phyloP scores from a whole-genome alignment of 1,284 basidiomycete species.

The Pulchroboletus neoregius region DNA sequence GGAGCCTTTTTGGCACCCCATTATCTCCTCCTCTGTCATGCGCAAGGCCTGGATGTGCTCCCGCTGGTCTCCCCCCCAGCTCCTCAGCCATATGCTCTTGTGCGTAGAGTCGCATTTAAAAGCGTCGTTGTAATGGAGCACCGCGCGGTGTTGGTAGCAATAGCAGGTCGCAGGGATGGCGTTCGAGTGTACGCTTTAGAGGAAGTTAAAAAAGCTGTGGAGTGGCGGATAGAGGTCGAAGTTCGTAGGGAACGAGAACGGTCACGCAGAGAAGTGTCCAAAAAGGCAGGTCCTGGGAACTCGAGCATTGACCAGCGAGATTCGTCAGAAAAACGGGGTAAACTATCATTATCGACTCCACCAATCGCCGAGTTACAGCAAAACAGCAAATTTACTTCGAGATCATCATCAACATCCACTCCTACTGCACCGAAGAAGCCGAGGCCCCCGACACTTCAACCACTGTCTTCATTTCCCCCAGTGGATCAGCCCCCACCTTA shows the following conservation, averaged over 20 bases:
- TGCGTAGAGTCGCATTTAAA: slow-evolving; percentile 75
- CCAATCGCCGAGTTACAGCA: slow-evolving; percentile 36
- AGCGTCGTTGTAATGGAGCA: slow-evolving; percentile 86
- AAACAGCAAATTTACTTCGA: slow-evolving; percentile 37
- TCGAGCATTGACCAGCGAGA: slow-evolving; percentile 35
- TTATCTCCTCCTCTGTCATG: slow-evolving; percentile 76
- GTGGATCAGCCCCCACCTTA: slow-evolving; percentile 34
- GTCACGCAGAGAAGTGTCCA: slow-evolving; percentile 58
- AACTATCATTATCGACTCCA: slow-evolving; percentile 46
- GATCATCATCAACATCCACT: slow-evolving; percentile 37
- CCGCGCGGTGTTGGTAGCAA: slow-evolving; percentile 77
- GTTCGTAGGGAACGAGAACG: slow-evolving; percentile 67
- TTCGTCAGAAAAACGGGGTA: slow-evolving; percentile 43
- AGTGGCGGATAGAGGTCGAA: slow-evolving; percentile 82
- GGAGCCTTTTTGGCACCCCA: slow-evolving; percentile 76
- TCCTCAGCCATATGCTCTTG: slow-evolving; percentile 71
- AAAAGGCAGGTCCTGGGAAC: slow-evolving; percentile 40
- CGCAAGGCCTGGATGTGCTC: slow-evolving; percentile 76
- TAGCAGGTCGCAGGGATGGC: slow-evolving; percentile 76
- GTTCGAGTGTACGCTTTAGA: slow-evolving; percentile 81
- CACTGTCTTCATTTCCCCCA: slow-evolving; percentile 22
- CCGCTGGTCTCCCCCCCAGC: slow-evolving; percentile 68
- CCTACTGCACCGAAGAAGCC: slow-evolving; percentile 28
- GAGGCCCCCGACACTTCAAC: slow-evolving; percentile 37
- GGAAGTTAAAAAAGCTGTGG: slow-evolving; percentile 75